Percentiles rank a stretch among this genome's conserved stretches.
These are phyloP conservation scores for Aspergillus leporis DNA, from an alignment of 495 filamentous ascomycete species.

Conservation along the genomic window DNA sequence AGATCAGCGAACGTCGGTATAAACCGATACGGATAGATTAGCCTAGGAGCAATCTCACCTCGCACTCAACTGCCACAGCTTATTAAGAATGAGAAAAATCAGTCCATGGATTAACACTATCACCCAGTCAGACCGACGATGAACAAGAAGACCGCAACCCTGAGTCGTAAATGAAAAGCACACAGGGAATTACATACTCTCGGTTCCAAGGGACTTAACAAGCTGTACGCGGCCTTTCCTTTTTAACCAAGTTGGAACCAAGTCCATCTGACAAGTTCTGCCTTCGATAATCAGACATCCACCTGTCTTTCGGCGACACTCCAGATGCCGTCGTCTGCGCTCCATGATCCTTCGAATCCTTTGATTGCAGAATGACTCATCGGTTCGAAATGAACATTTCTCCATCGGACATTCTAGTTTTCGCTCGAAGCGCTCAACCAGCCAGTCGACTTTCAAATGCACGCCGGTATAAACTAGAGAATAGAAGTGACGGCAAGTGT, in stretches of 20 bases:
- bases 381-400: constrained; percentile 47
- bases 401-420: constrained; percentile 51
- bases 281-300: constrained; percentile 43
- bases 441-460: constrained; percentile 65
- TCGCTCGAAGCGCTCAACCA: constrained; percentile 56
- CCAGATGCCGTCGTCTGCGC: constrained; percentile 41
- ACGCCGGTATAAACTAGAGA: constrained; percentile 65
- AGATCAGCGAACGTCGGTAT: no score
- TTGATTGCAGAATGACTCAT: constrained; percentile 45
- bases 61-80: constrained; percentile 7
- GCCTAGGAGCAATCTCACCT: neutral
- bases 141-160: neutral
- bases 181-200: constrained; percentile 28
- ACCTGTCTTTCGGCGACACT: constrained; percentile 30
- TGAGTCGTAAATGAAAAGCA: neutral
- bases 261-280: constrained; percentile 33
- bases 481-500: constrained; percentile 63
- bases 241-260: constrained; percentile 39
- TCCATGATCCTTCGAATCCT: constrained; percentile 45
- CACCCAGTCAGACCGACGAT: no score
- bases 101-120: constrained; percentile 5
- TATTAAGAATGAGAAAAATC: constrained; percentile 7
- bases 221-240: constrained; percentile 16
- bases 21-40: neutral
- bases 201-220: constrained; percentile 21